Base-by-base conservation (phyloP, 1,284 basidiomycete species). In the Agroathelia rolfsii region DNA sequence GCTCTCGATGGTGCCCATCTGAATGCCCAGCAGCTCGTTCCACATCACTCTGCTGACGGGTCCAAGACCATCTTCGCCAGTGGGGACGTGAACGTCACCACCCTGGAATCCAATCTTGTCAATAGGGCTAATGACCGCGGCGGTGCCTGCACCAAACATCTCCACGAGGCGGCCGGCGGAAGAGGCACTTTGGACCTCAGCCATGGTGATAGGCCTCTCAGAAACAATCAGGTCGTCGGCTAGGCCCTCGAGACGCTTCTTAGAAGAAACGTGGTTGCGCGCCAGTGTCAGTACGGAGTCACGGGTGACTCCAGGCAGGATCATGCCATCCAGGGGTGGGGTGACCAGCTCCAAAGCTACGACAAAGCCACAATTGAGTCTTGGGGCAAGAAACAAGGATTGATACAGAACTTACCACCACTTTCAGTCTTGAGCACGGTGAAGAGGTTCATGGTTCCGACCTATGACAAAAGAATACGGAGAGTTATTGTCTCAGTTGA, bases 361-460 rank as follows among this genome's bases (percentile, higher is more conserved):
- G 33, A 19, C 36, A 30, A 13, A 11, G 26, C 18, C n/a, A 7
- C 24, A 13, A 37, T 22, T 27, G 30, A 28, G 16, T 21, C 14
- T 24, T 8, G 24, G 8, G 11, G 16, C n/a, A n/a, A n/a, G n/a
- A n/a, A 10, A 20, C 8, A 29, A 21, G 6, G 25, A 16, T 18
- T 25, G 10, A 15, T 1, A 13, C 36, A 5, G 17, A 13, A 59
- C 69, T 46, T 43, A 77, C 79, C 61, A 24, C 86, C 89, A 46
- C 90, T 74, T 7, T 72, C 65, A 17, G 70, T 70, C 52, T 76
- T 75, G 55, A 97, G 75, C 0, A 81, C 90, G 26, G 88, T 73
- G 42, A 97, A 95, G 50, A 94, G 62, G 61, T 99, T 98, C 95
- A 98, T 97, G 1, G 90, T 93, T 18, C 93, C 93, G 20, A 89